These are phyloP conservation scores for Eudorina sp. DNA, from an alignment of 139 green algal genomes.

Conservation along the genomic window DNA sequence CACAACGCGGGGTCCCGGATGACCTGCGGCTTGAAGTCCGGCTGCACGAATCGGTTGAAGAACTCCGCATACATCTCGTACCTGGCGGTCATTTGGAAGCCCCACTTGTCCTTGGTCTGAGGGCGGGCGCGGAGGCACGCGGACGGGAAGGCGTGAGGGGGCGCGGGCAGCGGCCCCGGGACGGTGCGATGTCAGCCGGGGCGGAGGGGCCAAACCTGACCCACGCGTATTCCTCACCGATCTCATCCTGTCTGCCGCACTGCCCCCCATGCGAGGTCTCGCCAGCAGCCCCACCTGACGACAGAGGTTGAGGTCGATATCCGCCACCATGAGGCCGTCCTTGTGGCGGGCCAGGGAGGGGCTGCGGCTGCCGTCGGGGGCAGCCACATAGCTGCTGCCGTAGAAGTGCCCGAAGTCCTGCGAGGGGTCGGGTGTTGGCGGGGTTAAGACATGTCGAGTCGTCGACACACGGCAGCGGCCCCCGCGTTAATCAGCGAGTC, in stretches of 20 bases:
- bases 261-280: too few relatives aligned
- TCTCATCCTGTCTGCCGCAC: too few relatives aligned
- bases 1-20: slow-evolving; percentile 70
- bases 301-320: slow-evolving; percentile 96
- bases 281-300: slow-evolving; percentile 85
- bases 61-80: slow-evolving; percentile 93
- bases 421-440: too few relatives aligned
- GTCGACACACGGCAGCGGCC: too few relatives aligned
- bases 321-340: slow-evolving; percentile 92
- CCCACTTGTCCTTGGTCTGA: slow-evolving; percentile 94
- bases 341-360: slow-evolving; percentile 77
- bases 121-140: background rate
- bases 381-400: slow-evolving; percentile 93
- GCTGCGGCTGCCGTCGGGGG: slow-evolving; percentile 91
- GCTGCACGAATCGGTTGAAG: slow-evolving; percentile 76
- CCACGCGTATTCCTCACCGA: too few relatives aligned
- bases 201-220: too few relatives aligned
- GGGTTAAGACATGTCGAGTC: too few relatives aligned
- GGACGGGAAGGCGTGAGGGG: too few relatives aligned
- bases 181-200: too few relatives aligned
- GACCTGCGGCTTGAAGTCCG: slow-evolving; percentile 90
- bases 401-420: slow-evolving; percentile 95
- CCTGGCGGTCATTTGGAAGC: slow-evolving; percentile 94
- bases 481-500: too few relatives aligned
- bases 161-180: too few relatives aligned